Conservation (phyloP, 2,329 filamentous ascomycete genomes). For the Teratosphaeria pseudoeucalypti region DNA sequence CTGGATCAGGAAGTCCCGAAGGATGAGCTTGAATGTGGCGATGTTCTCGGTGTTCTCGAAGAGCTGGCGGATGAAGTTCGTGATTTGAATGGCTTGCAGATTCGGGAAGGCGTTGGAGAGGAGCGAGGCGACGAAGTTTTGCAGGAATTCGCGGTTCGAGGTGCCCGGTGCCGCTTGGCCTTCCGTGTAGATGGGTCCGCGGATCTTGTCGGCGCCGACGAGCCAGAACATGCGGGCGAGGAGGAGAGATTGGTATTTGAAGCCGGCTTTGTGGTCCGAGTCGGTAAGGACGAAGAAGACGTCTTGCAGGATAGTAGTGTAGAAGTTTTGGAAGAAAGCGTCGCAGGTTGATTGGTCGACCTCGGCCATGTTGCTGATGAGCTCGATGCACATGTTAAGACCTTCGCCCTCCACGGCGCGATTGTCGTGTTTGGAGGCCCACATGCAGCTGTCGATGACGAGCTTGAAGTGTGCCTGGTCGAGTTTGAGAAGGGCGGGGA, state of each 20-base stretch:
- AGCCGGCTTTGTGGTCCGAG: slow-evolving; percentile 95
- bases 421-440: slow-evolving; percentile 99
- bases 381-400: slow-evolving; percentile 93
- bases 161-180: slow-evolving; percentile 70
- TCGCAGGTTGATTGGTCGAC: slow-evolving; percentile 77
- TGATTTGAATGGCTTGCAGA: slow-evolving; percentile 71
- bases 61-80: slow-evolving; percentile 77
- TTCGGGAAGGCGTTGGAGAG: slow-evolving; percentile 89
- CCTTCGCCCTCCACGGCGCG: slow-evolving; percentile 93
- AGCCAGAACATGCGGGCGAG: slow-evolving; percentile 95
- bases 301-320: slow-evolving; percentile 87
- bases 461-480: slow-evolving; percentile 98
- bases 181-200: slow-evolving; percentile 76
- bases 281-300: slow-evolving; percentile 98
- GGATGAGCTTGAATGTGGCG: slow-evolving; percentile 87
- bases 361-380: slow-evolving; percentile 87
- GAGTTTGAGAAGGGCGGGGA: slow-evolving; percentile 85
- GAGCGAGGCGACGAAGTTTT: slow-evolving; percentile 74
- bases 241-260: slow-evolving; percentile 94
- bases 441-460: slow-evolving; percentile 98
- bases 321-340: slow-evolving; percentile 97
- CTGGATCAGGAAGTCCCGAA: slow-evolving; percentile 94
- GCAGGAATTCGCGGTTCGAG: slow-evolving; percentile 78
- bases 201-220: slow-evolving; percentile 79
- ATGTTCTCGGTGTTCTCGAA: slow-evolving; percentile 83